These are phyloP conservation scores for Plantago major DNA, from an alignment of 257 asterid species.

Conservation along the genomic window DNA sequence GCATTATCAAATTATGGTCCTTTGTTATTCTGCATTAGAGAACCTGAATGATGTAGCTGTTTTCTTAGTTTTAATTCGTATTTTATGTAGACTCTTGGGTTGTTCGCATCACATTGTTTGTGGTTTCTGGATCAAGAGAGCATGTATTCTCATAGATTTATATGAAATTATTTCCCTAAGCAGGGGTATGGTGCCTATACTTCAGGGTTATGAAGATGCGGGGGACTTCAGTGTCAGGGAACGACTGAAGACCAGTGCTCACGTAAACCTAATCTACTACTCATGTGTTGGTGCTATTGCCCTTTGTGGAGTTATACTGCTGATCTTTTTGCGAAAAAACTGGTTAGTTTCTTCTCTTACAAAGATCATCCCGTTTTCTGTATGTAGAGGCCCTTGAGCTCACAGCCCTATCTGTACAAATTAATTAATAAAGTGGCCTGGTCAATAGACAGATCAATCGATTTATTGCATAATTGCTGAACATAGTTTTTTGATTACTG, in stretches of 20 bases:
- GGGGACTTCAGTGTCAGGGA: slow-evolving; percentile 72
- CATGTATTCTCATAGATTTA: slow-evolving; percentile 32
- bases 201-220: slow-evolving; percentile 90
- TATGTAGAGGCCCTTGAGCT: background rate
- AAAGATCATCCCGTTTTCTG: slow-evolving; percentile 3
- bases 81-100: background rate
- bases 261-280: slow-evolving; percentile 60
- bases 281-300: slow-evolving; percentile 51
- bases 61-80: slow-evolving; percentile 1
- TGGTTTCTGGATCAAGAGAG: slow-evolving; percentile 4
- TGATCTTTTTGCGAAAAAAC: slow-evolving; percentile 42
- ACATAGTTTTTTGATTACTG: too few relatives aligned
- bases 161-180: slow-evolving; percentile 46
- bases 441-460: too few relatives aligned
- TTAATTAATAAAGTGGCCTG: too few relatives aligned
- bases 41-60: background rate
- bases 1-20: background rate
- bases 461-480: too few relatives aligned
- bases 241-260: slow-evolving; percentile 69
- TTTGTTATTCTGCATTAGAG: background rate
- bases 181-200: slow-evolving; percentile 85
- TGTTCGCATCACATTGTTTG: slow-evolving; percentile 5
- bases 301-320: slow-evolving; percentile 51
- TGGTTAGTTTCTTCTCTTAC: slow-evolving; percentile 46
- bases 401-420: background rate